A percentile compares a stretch with the other conserved stretches of the same genome.
Evolutionary conservation across 345 rosid genomes (phyloP).

Genomic region (Kandelia obovata): DNA sequence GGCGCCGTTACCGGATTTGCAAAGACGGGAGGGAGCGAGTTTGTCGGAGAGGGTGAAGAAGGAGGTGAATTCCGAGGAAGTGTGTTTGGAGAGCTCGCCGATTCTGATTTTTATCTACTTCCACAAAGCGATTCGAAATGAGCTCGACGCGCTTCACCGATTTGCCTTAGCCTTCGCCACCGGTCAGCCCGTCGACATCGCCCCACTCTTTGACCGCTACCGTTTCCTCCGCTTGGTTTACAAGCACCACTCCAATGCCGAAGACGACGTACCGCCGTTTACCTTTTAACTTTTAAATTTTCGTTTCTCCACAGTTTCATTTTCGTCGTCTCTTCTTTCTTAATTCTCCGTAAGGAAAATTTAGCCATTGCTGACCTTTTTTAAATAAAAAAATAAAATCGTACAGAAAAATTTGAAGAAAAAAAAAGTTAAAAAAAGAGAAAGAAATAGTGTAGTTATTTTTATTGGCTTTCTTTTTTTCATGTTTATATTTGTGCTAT

Average conservation of each 20-base stretch:
- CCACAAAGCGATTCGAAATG: slow-evolving; percentile 64
- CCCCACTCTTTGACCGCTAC: slow-evolving; percentile 42
- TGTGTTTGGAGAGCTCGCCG: slow-evolving; percentile 39
- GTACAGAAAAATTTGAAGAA: too few relatives aligned
- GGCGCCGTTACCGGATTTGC: slow-evolving; percentile 67
- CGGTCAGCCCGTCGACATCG: slow-evolving; percentile 34
- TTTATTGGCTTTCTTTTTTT: too few relatives aligned
- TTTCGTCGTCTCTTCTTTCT: background rate
- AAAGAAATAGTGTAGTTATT: too few relatives aligned
- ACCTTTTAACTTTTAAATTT: background rate
- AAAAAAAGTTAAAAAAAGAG: too few relatives aligned
- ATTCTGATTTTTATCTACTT: slow-evolving; percentile 62
- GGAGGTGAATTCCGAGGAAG: slow-evolving; percentile 16
- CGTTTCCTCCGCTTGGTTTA: slow-evolving; percentile 55
- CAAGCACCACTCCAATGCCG: slow-evolving; percentile 72
- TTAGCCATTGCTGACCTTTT: too few relatives aligned
- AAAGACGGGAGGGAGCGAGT: slow-evolving; percentile 42
- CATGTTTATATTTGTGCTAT: too few relatives aligned
- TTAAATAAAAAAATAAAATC: too few relatives aligned
- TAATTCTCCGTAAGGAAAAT: too few relatives aligned
- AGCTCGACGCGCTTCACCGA: slow-evolving; percentile 58
- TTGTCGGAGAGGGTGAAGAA: slow-evolving; percentile 31
- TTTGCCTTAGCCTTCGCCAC: slow-evolving; percentile 55
- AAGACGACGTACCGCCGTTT: slow-evolving; percentile 49
- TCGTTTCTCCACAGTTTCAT: background rate